Evolutionary conservation across 2,329 filamentous ascomycete genomes (phyloP), one percentile per base, ranked within the genome.

Genomic region (Trichoderma endophyticum): DNA sequence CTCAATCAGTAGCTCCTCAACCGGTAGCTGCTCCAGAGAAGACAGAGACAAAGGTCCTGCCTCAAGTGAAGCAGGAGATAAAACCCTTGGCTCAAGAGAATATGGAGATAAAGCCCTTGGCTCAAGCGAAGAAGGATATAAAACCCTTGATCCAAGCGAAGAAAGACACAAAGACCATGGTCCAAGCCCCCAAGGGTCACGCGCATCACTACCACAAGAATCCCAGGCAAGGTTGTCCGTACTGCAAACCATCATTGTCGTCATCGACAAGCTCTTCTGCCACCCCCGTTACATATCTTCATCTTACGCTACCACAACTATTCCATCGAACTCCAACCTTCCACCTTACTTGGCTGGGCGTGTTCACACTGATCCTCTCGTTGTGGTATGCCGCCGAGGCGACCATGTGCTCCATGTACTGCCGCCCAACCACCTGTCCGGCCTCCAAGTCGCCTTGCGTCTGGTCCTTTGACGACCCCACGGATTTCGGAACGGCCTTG

Each of bases 401-500:
- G 0, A 77, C 81, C 30, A 86, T 87, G 81, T 91, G 87, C 78
- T 81, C 78, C 51, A 74, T 80, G 7, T 91, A 86, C 79, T 90
- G 87, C 76, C 85, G 85, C 18, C 87, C 88, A 2, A 77, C 80
- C n/a, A 82, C 82, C 36, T 90, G 88, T 74, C 83, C 83, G 14
- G 78, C 62, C 66, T 72, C 72, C 48, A 72, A 60, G 30, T 78
- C 72, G 61, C 83, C 84, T 2, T 90, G 88, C 77, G 82, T 84
- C 43, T 90, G 87, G 87, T 86, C 85, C 32, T 83, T 84, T 12
- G 83, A 87, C 60, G 89, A 90, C 77, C 89, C 89, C 0, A 84
- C 85, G 0, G 84, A 85, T 30, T 91, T 89, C 78, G 89, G 88
- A n/a, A 83, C 82, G 51, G 87, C 88, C 1, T 82, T 91, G 60